Evolutionary conservation across 2,329 filamentous ascomycete species (phyloP).

Genomic region (Escovopsis weberi): DNA sequence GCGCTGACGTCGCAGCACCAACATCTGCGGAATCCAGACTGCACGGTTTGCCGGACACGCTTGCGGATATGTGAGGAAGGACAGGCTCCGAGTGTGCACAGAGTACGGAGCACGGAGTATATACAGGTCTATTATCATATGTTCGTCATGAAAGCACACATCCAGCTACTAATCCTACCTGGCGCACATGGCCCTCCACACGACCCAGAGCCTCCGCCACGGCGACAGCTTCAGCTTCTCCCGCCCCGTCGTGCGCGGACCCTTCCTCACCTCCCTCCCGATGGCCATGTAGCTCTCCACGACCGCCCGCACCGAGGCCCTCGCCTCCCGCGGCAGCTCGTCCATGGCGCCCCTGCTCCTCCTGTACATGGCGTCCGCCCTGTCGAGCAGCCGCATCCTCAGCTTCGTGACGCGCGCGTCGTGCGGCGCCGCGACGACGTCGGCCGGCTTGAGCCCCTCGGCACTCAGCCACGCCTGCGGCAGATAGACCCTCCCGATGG

Average conservation of each 20-base stretch:
- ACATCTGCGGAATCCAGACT: too few relatives aligned
- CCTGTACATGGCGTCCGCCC: conserved; percentile 46
- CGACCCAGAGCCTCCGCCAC: conserved; percentile 35
- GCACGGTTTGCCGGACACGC: too few relatives aligned
- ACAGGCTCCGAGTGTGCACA: too few relatives aligned
- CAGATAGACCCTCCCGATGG: conserved; percentile 52
- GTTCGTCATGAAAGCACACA: too few relatives aligned
- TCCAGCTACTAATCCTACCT: background rate
- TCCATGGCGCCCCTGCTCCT: conserved; percentile 42
- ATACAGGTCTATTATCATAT: too few relatives aligned
- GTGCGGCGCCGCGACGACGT: conserved; percentile 29
- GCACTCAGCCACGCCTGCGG: conserved; percentile 49
- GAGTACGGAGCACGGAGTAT: too few relatives aligned
- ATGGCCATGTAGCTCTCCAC: conserved; percentile 70
- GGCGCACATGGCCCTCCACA: conserved; percentile 36
- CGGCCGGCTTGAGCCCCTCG: conserved; percentile 35
- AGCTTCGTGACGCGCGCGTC: conserved; percentile 27
- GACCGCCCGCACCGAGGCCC: conserved; percentile 51
- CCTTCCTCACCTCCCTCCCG: conserved; percentile 41
- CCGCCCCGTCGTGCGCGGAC: conserved; percentile 19
- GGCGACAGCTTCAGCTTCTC: conserved; percentile 29
- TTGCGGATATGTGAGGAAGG: too few relatives aligned
- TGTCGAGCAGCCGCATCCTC: conserved; percentile 38
- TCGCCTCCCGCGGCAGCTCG: conserved; percentile 42
- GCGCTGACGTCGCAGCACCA: too few relatives aligned